A percentile compares a stretch with the other conserved stretches of the same genome.
phyloP scores from a whole-genome alignment of 2,329 filamentous ascomycete species.

The Penicillium occitanis region DNA sequence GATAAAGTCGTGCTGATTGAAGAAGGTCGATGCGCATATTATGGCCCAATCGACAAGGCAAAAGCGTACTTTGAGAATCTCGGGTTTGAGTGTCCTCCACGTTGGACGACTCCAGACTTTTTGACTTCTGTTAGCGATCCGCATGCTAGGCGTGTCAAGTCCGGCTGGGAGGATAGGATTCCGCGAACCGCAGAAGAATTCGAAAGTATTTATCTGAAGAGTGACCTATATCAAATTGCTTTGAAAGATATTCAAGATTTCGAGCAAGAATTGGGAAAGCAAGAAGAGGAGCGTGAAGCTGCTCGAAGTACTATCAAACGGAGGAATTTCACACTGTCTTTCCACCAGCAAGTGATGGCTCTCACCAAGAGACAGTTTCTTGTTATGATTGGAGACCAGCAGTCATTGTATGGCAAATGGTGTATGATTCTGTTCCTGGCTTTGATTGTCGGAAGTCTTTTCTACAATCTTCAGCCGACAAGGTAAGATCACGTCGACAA shows the following conservation, averaged over 20 bases:
- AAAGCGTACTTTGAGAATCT: conserved; percentile 69
- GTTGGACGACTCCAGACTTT: conserved; percentile 74
- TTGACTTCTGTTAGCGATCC: conserved; percentile 70
- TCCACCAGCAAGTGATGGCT: conserved; percentile 29
- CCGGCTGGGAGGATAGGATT: conserved; percentile 58
- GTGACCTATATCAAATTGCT: conserved; percentile 45
- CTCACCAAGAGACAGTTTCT: conserved; percentile 57
- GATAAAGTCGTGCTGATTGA: conserved; percentile 69
- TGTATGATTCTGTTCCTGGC: conserved; percentile 48
- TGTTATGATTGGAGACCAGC: conserved; percentile 56
- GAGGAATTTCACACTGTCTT: conserved; percentile 55
- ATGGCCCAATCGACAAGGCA: conserved; percentile 62
- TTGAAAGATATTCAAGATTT: conserved; percentile 55
- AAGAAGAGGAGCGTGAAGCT: conserved; percentile 43
- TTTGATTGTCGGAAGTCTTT: conserved; percentile 51
- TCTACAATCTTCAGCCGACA: conserved; percentile 56
- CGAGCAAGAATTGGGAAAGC: conserved; percentile 49
- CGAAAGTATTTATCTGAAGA: conserved; percentile 52
- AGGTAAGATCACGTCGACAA: conserved; percentile 29
- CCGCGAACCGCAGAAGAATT: conserved; percentile 59
- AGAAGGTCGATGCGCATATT: conserved; percentile 70
- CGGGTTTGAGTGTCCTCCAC: conserved; percentile 69
- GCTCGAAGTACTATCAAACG: conserved; percentile 42
- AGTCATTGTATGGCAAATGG: conserved; percentile 54
- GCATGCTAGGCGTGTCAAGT: conserved; percentile 56